Base-by-base conservation (phyloP, 345 rosid species). In the Arabis alpina region DNA sequence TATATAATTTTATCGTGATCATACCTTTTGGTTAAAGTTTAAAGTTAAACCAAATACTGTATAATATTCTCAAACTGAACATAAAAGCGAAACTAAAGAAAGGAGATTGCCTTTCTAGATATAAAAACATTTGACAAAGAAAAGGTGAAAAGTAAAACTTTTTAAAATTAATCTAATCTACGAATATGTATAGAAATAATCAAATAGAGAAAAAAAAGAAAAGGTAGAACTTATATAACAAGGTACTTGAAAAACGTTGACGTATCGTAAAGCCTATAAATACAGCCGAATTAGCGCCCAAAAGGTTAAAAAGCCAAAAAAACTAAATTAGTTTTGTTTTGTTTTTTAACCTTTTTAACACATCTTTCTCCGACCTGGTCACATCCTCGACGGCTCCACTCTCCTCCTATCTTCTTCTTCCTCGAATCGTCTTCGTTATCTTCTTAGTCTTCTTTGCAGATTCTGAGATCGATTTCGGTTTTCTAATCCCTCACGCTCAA, bases 381-480 rank as follows among this genome's bases (percentile, higher is more conserved):
- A 66, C 78, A 15, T 58, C 70, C 37, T 63, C 71, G 50, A 39
- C 74, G 69, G 59, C 74, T 76, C 70, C 66, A 69, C 79, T 63
- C 64, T 40, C 48, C 59, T 59, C 23, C 40, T 40, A 40, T 59
- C 59, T 9, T 56, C 59, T 9, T 56, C 77, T 51, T 34, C 72
- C 1, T 48, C 69, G 27, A 36, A 28, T 39, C 65, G 2, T 49
- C 65, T 39, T 41, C 49, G 5, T 49, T 25, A 14, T 49, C 43
- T 51, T 10, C 34, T 3, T 41, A 16, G 10, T 36, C 47, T 37
- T 34, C 5, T 5, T 28, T 28, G 5, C 73, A 0, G 6, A 32
- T 13, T 42, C 16, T 10, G 0, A 6, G 6, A 3, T 1, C 15
- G 12, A 6, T 50, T 11, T 24, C 15, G 32, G 27, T 50, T 66